Conservation (phyloP, 352 stramenopile genomes). For the Bremia lactucae region DNA sequence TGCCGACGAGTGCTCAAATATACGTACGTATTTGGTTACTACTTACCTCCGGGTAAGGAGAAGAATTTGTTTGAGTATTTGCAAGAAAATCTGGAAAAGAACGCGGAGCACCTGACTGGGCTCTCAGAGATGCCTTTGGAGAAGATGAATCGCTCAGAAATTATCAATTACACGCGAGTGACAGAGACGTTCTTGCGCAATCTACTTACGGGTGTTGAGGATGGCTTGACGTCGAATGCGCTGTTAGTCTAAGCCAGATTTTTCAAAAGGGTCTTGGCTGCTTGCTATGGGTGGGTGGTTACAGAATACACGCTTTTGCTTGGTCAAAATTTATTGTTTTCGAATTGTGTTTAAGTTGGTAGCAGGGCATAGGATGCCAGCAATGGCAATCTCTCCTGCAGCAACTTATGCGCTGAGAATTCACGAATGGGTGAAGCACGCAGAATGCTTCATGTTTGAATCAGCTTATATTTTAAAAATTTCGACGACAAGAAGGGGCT, state of each 20-base stretch:
- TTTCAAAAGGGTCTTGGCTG: conserved; percentile 9
- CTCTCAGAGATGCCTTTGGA: conserved; percentile 87
- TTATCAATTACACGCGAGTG: conserved; percentile 92
- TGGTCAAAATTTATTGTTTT: no score
- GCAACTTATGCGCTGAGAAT: conserved; percentile 9
- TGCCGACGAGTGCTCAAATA: conserved; percentile 98
- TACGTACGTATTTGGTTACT: conserved; percentile 95
- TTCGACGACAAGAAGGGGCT: conserved; percentile 9
- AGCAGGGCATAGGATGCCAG: no score
- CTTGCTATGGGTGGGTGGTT: conserved; percentile 10
- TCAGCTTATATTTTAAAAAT: conserved; percentile 26
- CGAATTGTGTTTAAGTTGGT: no score
- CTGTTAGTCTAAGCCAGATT: conserved; percentile 17
- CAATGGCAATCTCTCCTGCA: not conserved
- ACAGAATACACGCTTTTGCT: conserved; percentile 12
- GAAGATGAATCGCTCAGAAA: conserved; percentile 87
- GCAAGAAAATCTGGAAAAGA: conserved; percentile 90
- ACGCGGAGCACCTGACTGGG: conserved; percentile 87
- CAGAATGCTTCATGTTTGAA: conserved; percentile 8
- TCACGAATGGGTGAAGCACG: conserved; percentile 18
- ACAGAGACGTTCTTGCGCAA: conserved; percentile 89
- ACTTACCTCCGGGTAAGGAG: conserved; percentile 80
- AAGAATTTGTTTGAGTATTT: conserved; percentile 93
- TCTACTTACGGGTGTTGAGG: conserved; percentile 84
- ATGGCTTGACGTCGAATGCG: conserved; percentile 63